Conservation (phyloP, 202 grass and related monocot species). For the Schoenoplectus triqueter region DNA sequence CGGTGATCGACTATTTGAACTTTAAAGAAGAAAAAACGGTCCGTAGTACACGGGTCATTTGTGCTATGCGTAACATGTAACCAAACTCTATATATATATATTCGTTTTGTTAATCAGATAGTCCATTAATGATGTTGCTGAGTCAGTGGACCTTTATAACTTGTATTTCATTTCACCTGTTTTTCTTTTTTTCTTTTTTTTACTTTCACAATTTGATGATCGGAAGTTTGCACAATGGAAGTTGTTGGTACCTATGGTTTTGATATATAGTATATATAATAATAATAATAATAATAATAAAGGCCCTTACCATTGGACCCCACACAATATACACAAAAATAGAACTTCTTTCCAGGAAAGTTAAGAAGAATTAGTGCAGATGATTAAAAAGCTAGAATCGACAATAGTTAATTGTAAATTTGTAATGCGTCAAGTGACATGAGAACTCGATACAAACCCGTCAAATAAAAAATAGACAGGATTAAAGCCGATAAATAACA, state of each 20-base stretch:
- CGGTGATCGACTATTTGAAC: too few relatives aligned
- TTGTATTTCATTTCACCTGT: not conserved
- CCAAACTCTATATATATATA: too few relatives aligned
- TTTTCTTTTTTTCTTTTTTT: too few relatives aligned
- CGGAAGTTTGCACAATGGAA: too few relatives aligned
- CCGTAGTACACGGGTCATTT: too few relatives aligned
- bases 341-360: not conserved
- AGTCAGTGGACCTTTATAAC: not conserved
- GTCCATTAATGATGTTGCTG: not conserved
- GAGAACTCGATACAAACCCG: constrained; percentile 63
- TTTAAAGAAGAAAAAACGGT: too few relatives aligned
- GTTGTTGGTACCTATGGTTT: too few relatives aligned
- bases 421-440: constrained; percentile 40
- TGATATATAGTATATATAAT: too few relatives aligned
- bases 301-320: not conserved
- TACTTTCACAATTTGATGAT: not conserved
- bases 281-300: too few relatives aligned
- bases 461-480: constrained; percentile 76
- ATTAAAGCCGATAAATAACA: constrained; percentile 31
- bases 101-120: not conserved
- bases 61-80: too few relatives aligned
- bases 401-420: constrained; percentile 9
- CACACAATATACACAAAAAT: constrained; percentile 1
- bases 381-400: not conserved
- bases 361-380: not conserved